Conservation (phyloP, 2,329 filamentous ascomycete genomes). For the Diaporthe velutina region DNA sequence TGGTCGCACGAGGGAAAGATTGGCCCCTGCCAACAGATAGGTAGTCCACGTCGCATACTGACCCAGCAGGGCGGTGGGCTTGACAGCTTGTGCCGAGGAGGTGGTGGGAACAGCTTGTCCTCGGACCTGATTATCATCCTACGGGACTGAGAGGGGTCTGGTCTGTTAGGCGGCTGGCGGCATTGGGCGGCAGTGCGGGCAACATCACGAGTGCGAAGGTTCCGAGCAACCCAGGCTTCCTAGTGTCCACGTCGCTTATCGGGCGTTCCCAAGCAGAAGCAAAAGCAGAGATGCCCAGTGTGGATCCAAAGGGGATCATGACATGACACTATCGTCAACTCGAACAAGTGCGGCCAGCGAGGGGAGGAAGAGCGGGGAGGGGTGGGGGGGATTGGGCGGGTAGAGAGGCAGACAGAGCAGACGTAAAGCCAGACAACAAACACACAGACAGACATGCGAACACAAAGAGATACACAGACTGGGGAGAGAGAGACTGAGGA, state of each 20-base stretch:
- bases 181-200: constrained; percentile 4
- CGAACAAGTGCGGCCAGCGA: constrained; percentile 10
- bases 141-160: not conserved
- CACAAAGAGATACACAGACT: not conserved
- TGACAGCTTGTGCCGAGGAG: not conserved
- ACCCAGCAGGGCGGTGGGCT: constrained; percentile 4
- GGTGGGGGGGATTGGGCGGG: not conserved
- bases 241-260: constrained; percentile 8
- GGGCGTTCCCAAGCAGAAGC: not conserved
- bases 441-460: not conserved
- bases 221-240: not conserved
- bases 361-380: not conserved
- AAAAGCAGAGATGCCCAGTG: constrained; percentile 24
- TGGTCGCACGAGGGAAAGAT: not conserved
- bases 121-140: not conserved
- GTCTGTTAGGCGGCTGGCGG: not conserved
- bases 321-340: constrained; percentile 30
- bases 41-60: constrained; percentile 13
- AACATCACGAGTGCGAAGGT: constrained; percentile 11
- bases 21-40: not conserved
- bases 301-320: not conserved
- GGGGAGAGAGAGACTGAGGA: not conserved
- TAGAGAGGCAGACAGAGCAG: not conserved
- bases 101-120: constrained; percentile 14
- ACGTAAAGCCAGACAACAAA: not conserved